These are phyloP conservation scores for Paspalum vaginatum DNA, from an alignment of 176 grass and related monocot species.

Conservation along the genomic window DNA sequence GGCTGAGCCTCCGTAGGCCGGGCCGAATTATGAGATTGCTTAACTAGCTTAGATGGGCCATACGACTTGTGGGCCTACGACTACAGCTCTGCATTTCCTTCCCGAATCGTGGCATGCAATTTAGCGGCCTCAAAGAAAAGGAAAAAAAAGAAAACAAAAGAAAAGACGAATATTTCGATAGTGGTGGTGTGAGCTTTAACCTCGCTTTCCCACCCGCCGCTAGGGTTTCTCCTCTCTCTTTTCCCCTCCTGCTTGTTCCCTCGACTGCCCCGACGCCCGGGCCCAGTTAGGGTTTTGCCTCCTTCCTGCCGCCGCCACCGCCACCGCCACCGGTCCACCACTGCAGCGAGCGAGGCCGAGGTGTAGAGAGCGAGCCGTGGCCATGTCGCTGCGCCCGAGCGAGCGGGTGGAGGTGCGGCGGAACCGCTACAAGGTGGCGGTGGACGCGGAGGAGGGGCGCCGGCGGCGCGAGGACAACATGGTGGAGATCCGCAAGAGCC, in stretches of 20 bases:
- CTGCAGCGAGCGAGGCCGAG: background rate
- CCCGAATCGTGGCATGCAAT: background rate
- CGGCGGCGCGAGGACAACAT: constrained; percentile 95
- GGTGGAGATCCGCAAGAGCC: constrained; percentile 95
- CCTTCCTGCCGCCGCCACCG: background rate
- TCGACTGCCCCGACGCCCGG: constrained; percentile 33
- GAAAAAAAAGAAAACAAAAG: background rate
- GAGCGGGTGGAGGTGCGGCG: constrained; percentile 76
- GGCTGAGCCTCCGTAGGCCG: too few relatives aligned
- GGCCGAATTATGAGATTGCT: constrained; percentile 1
- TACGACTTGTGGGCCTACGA: background rate
- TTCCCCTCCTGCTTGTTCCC: constrained; percentile 10
- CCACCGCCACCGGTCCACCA: background rate
- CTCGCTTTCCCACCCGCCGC: constrained; percentile 40
- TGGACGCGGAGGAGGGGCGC: constrained; percentile 89
- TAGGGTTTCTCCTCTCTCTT: constrained; percentile 67
- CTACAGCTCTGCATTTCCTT: background rate
- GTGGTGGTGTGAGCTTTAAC: constrained; percentile 48
- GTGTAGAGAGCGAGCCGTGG: background rate
- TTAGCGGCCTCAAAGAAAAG: background rate
- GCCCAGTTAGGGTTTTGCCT: constrained; percentile 67
- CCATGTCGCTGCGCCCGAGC: constrained; percentile 82
- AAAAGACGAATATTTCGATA: constrained; percentile 52
- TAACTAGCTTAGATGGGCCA: background rate
- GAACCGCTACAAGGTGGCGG: constrained; percentile 91